These are phyloP conservation scores for Eutrema japonicum DNA, from an alignment of 345 rosid species.

Conservation along the genomic window DNA sequence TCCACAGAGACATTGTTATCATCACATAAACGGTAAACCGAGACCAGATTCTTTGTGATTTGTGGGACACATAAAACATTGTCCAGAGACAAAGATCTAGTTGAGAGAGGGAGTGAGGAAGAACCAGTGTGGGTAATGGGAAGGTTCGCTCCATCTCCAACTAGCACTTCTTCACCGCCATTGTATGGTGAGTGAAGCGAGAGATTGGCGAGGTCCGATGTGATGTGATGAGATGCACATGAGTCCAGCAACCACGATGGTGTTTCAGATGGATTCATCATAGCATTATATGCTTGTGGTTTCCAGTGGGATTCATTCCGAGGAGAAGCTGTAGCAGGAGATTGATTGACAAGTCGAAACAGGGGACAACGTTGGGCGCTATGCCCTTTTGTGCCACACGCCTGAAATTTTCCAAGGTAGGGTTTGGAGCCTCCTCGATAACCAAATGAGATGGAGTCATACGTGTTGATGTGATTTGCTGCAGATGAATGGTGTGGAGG, in stretches of 20 bases:
- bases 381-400: not conserved
- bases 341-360: not conserved
- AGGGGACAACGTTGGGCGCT: not conserved
- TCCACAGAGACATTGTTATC: too few species aligned
- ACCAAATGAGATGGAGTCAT: not conserved
- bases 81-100: too few species aligned
- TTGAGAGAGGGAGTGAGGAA: accelerated
- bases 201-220: not conserved
- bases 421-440: not conserved
- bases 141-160: accelerated
- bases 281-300: not conserved
- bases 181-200: not conserved
- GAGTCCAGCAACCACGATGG: too few species aligned
- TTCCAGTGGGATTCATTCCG: not conserved
- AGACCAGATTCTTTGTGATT: too few species aligned
- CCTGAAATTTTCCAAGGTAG: not conserved
- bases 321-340: not conserved
- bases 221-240: too few species aligned
- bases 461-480: not conserved
- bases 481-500: not conserved
- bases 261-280: too few species aligned
- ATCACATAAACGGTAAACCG: too few species aligned
- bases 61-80: too few species aligned
- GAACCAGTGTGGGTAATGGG: not conserved
- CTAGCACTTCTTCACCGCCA: accelerated